phyloP scores from a whole-genome alignment of 345 rosid species.

The Rhodamnia rubescens region DNA sequence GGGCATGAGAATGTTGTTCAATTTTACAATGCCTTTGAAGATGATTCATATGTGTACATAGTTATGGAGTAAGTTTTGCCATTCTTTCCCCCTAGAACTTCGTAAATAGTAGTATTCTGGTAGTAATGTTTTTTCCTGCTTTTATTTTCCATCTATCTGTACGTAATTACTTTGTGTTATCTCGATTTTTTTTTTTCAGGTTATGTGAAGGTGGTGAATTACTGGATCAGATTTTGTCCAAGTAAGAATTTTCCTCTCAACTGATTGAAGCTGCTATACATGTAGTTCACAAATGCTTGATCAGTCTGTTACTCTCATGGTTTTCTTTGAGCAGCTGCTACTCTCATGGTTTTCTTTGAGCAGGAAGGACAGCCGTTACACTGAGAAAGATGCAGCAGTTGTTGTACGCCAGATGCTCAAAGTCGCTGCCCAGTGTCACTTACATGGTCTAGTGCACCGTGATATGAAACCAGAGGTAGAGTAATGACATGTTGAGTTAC shows the following conservation, averaged over 20 bases:
- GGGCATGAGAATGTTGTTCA: constrained; percentile 67
- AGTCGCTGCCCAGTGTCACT: constrained; percentile 43
- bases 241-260: constrained; percentile 1
- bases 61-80: constrained; percentile 30
- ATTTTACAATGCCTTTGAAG: constrained; percentile 50
- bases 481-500: background rate
- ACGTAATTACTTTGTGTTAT: background rate
- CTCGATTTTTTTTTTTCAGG: constrained; percentile 4
- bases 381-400: constrained; percentile 81
- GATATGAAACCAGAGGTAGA: constrained; percentile 52
- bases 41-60: constrained; percentile 34
- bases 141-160: background rate
- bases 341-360: background rate
- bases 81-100: background rate
- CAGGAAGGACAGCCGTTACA: constrained; percentile 46
- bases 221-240: constrained; percentile 36
- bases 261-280: background rate
- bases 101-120: background rate
- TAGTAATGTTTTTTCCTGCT: background rate
- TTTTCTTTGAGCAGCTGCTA: background rate
- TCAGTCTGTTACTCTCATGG: background rate
- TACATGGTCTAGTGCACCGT: constrained; percentile 45
- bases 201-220: constrained; percentile 48
- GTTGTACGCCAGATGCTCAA: constrained; percentile 82
- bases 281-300: background rate